These are phyloP conservation scores for Vigna mungo DNA, from an alignment of 306 rosid genomes.

Conservation along the genomic window DNA sequence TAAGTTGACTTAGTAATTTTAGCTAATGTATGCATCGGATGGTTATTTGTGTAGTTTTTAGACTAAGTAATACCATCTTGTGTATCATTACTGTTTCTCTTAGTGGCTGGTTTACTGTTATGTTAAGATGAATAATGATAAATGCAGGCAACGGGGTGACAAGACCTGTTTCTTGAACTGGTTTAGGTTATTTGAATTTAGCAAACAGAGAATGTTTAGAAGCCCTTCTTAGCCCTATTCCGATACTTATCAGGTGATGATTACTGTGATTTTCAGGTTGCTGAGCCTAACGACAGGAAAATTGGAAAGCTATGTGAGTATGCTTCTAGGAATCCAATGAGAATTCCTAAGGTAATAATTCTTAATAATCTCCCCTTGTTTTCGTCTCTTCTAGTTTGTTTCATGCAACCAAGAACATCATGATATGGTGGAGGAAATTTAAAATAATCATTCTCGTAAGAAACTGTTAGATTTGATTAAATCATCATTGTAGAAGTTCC, in stretches of 20 bases:
- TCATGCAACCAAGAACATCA: slow-evolving; percentile 31
- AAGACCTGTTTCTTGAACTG: slow-evolving; percentile 9
- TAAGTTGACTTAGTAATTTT: slow-evolving; percentile 11
- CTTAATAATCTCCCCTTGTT: slow-evolving; percentile 13
- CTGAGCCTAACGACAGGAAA: slow-evolving; percentile 60
- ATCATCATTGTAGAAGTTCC: slow-evolving; percentile 15
- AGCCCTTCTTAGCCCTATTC: not conserved
- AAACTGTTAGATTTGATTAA: slow-evolving; percentile 23
- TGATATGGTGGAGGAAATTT: slow-evolving; percentile 32
- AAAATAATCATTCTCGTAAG: slow-evolving; percentile 26
- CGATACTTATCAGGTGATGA: slow-evolving; percentile 9
- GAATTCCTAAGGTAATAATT: slow-evolving; percentile 60
- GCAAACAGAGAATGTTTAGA: slow-evolving; percentile 28
- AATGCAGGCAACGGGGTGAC: slow-evolving; percentile 16
- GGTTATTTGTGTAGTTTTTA: slow-evolving; percentile 32
- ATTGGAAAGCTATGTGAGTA: slow-evolving; percentile 60
- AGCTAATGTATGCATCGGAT: slow-evolving; percentile 17
- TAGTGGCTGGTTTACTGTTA: not conserved
- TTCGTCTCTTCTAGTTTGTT: slow-evolving; percentile 27
- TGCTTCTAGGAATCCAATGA: slow-evolving; percentile 55
- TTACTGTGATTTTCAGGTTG: slow-evolving; percentile 49
- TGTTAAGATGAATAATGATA: slow-evolving; percentile 2
- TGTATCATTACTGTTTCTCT: slow-evolving; percentile 33
- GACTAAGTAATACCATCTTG: slow-evolving; percentile 15
- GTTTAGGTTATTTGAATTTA: slow-evolving; percentile 26